These are phyloP conservation scores for Hanseniaspora nectarophila DNA, from an alignment of 805 yeast genomes.

Conservation along the genomic window DNA sequence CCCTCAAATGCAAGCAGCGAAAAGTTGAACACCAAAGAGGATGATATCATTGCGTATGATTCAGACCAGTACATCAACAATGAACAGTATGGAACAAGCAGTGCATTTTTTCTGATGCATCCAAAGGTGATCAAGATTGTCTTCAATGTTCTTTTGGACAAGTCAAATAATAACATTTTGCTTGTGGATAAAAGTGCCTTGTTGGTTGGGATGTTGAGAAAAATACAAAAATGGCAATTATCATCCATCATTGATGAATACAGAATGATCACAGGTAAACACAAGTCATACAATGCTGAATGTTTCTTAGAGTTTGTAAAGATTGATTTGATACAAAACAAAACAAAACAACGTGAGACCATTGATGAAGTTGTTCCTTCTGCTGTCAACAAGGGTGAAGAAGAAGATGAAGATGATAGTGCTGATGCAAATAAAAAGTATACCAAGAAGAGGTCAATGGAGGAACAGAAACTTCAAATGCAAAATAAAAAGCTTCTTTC, in stretches of 20 bases:
- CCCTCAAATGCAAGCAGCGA: background rate
- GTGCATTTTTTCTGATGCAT: conserved; percentile 69
- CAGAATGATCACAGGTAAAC: conserved; percentile 59
- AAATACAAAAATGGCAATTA: conserved; percentile 79
- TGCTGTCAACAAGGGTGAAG: conserved; percentile 6
- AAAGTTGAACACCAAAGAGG: background rate
- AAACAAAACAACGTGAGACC: conserved; percentile 9
- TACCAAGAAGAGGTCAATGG: background rate
- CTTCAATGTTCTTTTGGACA: conserved; percentile 53
- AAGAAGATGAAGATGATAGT: background rate
- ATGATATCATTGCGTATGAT: conserved; percentile 1
- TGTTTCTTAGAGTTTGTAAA: conserved; percentile 66
- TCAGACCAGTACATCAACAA: conserved; percentile 10
- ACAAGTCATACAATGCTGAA: conserved; percentile 68
- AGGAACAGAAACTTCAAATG: conserved; percentile 5
- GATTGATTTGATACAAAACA: conserved; percentile 25
- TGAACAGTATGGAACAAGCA: conserved; percentile 30
- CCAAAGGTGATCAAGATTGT: conserved; percentile 52
- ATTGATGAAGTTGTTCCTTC: background rate
- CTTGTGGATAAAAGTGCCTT: conserved; percentile 72
- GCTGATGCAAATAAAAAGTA: background rate
- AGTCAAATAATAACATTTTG: conserved; percentile 51
- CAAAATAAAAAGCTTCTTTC: background rate
- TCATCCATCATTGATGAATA: conserved; percentile 77
- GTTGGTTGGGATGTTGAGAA: conserved; percentile 67